Evolutionary conservation across 2,329 filamentous ascomycete species (phyloP).

Genomic region (Falciphora oryzae): DNA sequence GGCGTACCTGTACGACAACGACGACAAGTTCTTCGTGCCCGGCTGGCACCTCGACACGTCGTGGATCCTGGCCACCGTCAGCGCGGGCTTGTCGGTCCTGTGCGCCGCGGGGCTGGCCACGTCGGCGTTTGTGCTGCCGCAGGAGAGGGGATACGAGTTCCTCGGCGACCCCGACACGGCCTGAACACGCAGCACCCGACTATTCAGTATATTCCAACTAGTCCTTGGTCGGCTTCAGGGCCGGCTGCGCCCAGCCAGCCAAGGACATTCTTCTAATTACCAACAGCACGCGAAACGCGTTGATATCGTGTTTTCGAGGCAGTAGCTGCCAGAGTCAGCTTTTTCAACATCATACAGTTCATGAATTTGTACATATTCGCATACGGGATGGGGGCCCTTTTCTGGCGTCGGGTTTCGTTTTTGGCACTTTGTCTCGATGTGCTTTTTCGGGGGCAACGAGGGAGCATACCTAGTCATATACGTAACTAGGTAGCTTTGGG

Average conservation of each 20-base stretch:
- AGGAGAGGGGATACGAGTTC: constrained; percentile 82
- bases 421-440: not conserved
- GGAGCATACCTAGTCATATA: too few species aligned
- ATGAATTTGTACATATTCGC: not conserved
- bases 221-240: too few species aligned
- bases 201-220: too few species aligned
- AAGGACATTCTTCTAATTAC: too few species aligned
- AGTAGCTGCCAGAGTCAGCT: not conserved
- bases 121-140: constrained; percentile 65
- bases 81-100: constrained; percentile 46
- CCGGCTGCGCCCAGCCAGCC: too few species aligned
- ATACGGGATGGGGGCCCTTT: not conserved
- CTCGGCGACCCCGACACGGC: constrained; percentile 34
- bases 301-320: too few species aligned
- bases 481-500: not conserved
- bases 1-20: constrained; percentile 79
- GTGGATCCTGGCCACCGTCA: constrained; percentile 64
- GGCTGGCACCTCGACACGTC: constrained; percentile 78
- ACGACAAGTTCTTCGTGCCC: constrained; percentile 71
- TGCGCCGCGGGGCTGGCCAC: constrained; percentile 54
- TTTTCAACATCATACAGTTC: not conserved
- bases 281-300: too few species aligned
- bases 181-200: too few species aligned
- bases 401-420: not conserved
- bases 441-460: too few species aligned